Evolutionary conservation across 768 basidiomycete genomes (phyloP), one percentile per base, ranked within the genome.

Genomic region (Calocybe indica): DNA sequence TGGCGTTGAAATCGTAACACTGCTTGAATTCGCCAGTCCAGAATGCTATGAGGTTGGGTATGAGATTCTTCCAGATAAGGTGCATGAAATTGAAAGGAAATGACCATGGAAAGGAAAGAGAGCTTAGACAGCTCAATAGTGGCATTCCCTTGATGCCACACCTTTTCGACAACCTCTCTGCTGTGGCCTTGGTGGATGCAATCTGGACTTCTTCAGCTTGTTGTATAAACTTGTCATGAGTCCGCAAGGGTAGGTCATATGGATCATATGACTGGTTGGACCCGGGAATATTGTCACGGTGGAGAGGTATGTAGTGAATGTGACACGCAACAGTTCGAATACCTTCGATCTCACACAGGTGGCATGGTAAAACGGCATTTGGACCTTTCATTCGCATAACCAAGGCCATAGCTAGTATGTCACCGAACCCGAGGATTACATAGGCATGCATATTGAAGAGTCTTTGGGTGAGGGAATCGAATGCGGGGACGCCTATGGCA

Each of bases 1-100:
- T n/a, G n/a, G n/a, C n/a, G n/a, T n/a, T n/a, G n/a, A n/a, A n/a
- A n/a, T n/a, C n/a, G n/a, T n/a, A n/a, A n/a, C n/a, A n/a, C n/a
- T n/a, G n/a, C 52, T 76, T 77, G 62, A 64, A 77, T 5, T 57
- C 48, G 0, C 68, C 70, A 2, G 65, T 70, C 72, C 72, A 76
- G 1, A 54, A 51, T n/a, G 46, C 12, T 31, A 76, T 53, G 1
- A 80, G 60, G 42, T 69, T 72, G 14, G 53, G 56, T 28, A 74
- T 51, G 1, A 74, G 40, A 50, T 78, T 78, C 50, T 74, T 72
- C 53, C 58, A 70, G 22, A 77, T 58, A 0, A 74, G 61, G 44
- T 80, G 76, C 70, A 78, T 76, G 58, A 75, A 73, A 43, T 79
- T 74, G 50, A 69, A 67, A 0, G 73, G 74, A 14, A 74, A 71